Base-by-base conservation (phyloP, 139 green algal genomes). In the Chlorella ohadii region DNA sequence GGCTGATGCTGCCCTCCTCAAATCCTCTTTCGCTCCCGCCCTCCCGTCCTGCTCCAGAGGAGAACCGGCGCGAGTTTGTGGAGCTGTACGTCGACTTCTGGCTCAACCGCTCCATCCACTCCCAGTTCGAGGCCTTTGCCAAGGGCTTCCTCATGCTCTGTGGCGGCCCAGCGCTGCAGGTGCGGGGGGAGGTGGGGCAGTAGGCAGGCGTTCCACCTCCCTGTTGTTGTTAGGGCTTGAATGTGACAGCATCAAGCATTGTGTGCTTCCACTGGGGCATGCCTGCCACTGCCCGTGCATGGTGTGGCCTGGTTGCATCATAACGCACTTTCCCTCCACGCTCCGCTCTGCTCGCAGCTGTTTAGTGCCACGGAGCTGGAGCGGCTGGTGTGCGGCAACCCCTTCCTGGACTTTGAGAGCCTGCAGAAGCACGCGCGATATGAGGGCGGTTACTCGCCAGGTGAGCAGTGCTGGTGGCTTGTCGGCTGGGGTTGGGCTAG, bases 301-400 rank as follows among this genome's bases (percentile, higher is more conserved):
- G 44, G 44, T 51, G 51, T 59, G 2, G 9, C 11, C 51, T 13
- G 22, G 25, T 3, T 70, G 6, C 34, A 16, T 51, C 41, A 44
- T 27, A 12, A 11, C 39, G 17, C 25, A 27, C 70, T 39, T 71
- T 59, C 36, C 41, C 39, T 27, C 25, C 70, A 51, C 9, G 7
- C 44, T 51, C 44, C 44, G n/a, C n/a, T n/a, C n/a, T n/a, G n/a
- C 44, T 51, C 97, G 63, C 88, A 94, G 44, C 91, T 98, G 57
- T 98, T 98, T 91, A 95, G 92, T 74, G 90, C 93, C 34, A 93
- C 95, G 63, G 96, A 98, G 92, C 87, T 98, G 81, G 94, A 98
- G 87, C 89, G 94, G 31, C 90, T 98, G 72, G 90, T 98, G 78
- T 98, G 95, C 87, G 96, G 96, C 87, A 96, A 95, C 87, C 95